A percentile compares a stretch with the other conserved stretches of the same genome.
These are phyloP conservation scores for Echites panduratus DNA, from an alignment of 257 asterid species.

Conservation along the genomic window DNA sequence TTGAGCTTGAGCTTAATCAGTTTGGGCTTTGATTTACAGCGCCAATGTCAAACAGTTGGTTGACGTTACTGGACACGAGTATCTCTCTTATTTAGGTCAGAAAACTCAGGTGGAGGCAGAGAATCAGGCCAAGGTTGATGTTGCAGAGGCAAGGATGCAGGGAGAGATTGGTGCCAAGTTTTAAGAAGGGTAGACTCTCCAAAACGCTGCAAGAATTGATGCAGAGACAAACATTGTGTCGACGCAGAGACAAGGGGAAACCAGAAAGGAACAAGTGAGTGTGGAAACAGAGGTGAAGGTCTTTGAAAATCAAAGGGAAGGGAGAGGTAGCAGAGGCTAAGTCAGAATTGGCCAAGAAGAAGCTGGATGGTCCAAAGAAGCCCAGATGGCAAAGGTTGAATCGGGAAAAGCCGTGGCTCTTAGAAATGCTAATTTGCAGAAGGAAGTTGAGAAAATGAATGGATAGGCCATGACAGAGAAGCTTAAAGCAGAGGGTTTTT, in stretches of 20 bases:
- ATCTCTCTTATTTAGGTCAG: not conserved
- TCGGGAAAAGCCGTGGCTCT: not conserved
- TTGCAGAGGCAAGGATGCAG: not conserved
- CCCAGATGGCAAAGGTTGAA: not conserved
- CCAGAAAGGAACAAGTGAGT: not conserved
- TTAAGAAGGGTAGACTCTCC: not conserved
- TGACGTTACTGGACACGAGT: slow-evolving; percentile 2
- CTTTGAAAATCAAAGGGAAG: slow-evolving; percentile 1
- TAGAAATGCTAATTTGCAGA: not conserved
- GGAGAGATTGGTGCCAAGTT: not conserved
- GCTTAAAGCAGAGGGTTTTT: not conserved
- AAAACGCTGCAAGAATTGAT: not conserved
- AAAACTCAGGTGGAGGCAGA: slow-evolving; percentile 4
- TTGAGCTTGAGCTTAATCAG: not conserved
- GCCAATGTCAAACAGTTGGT: slow-evolving; percentile 6
- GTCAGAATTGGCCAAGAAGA: not conserved
- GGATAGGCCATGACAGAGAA: not conserved
- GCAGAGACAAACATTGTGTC: not conserved
- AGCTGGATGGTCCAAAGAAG: not conserved
- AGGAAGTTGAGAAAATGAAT: slow-evolving; percentile 1
- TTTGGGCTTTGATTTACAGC: not conserved
- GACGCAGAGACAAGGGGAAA: not conserved
- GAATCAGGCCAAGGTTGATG: not conserved
- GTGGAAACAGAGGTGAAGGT: not conserved
- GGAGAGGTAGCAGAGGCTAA: not conserved